Evolutionary conservation across 139 green algal genomes (phyloP), one percentile per base, ranked within the genome.

Genomic region (Marvania coccoides): DNA sequence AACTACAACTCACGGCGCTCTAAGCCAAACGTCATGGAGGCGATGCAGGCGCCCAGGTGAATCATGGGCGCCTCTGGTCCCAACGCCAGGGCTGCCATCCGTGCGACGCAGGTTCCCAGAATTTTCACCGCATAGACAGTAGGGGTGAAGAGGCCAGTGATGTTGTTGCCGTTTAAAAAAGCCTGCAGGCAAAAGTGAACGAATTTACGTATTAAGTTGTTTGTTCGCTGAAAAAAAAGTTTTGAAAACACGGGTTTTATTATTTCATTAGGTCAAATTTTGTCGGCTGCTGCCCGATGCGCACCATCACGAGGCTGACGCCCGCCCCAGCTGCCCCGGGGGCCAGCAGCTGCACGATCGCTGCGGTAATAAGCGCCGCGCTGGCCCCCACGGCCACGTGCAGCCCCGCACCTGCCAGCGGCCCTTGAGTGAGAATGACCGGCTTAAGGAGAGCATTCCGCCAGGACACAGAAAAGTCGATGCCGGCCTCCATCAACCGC

Each of bases 231-330:
- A n/a, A n/a, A n/a, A n/a, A n/a, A n/a, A n/a, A n/a, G n/a, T n/a
- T n/a, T n/a, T n/a, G n/a, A n/a, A n/a, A n/a, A n/a, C n/a, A n/a
- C n/a, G n/a, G n/a, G n/a, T n/a, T n/a, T n/a, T n/a, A n/a, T n/a
- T n/a, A n/a, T n/a, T n/a, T n/a, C n/a, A n/a, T n/a, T n/a, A n/a
- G n/a, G n/a, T n/a, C n/a, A n/a, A n/a, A n/a, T n/a, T n/a, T n/a
- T n/a, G n/a, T n/a, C n/a, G n/a, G n/a, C n/a, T n/a, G n/a, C n/a
- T n/a, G n/a, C n/a, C n/a, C n/a, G n/a, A 94, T 75, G 70, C 87
- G 90, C 0, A 87, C 90, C 82, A 95, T 95, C 15, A 96, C 87
- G 6, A 89, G 79, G 0, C 85, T 90, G 1, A 96, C 91, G 8
- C 91, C 91, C 2, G 80, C 87, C 23, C 90, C 91, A 6, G 80